These are phyloP conservation scores for Arthrobotrys megalospora DNA, from an alignment of 2,329 filamentous ascomycete species.

Conservation along the genomic window DNA sequence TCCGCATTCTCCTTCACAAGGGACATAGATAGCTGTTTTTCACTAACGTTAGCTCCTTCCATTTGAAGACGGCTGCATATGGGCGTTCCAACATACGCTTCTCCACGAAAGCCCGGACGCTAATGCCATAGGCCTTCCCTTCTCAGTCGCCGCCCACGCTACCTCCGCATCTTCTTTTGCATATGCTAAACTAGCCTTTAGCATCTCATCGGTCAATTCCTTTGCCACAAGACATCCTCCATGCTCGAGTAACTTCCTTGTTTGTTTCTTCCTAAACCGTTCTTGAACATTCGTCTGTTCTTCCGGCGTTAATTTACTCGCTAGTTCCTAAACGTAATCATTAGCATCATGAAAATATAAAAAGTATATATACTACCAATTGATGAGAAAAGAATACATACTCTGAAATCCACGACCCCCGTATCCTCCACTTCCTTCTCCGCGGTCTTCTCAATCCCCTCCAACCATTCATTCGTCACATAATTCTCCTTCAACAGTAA, in stretches of 20 bases:
- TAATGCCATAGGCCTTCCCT: slow-evolving; percentile 9
- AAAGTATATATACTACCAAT: not conserved
- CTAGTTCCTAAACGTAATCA: slow-evolving; percentile 31
- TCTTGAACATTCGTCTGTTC: slow-evolving; percentile 38
- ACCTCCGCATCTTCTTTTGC: slow-evolving; percentile 44
- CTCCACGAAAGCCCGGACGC: slow-evolving; percentile 28
- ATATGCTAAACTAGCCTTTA: slow-evolving; percentile 1
- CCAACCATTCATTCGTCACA: slow-evolving; percentile 40
- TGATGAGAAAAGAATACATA: not conserved
- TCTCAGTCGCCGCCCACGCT: slow-evolving; percentile 40
- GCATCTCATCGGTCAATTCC: slow-evolving; percentile 31
- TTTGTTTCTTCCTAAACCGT: slow-evolving; percentile 43
- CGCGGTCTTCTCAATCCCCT: slow-evolving; percentile 13
- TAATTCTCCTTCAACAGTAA: slow-evolving; percentile 17
- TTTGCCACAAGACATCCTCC: slow-evolving; percentile 33
- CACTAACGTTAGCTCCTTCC: not conserved
- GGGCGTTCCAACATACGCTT: slow-evolving; percentile 25
- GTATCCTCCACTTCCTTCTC: slow-evolving; percentile 20
- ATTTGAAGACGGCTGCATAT: not conserved
- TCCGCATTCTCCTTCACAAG: slow-evolving; percentile 11
- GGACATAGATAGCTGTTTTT: slow-evolving; percentile 23
- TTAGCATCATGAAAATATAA: slow-evolving; percentile 9
- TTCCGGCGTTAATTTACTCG: slow-evolving; percentile 23
- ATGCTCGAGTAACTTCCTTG: slow-evolving; percentile 35
- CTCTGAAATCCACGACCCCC: slow-evolving; percentile 25